Conservation (phyloP, 2,329 filamentous ascomycete genomes). For the Neofusicoccum sp. region DNA sequence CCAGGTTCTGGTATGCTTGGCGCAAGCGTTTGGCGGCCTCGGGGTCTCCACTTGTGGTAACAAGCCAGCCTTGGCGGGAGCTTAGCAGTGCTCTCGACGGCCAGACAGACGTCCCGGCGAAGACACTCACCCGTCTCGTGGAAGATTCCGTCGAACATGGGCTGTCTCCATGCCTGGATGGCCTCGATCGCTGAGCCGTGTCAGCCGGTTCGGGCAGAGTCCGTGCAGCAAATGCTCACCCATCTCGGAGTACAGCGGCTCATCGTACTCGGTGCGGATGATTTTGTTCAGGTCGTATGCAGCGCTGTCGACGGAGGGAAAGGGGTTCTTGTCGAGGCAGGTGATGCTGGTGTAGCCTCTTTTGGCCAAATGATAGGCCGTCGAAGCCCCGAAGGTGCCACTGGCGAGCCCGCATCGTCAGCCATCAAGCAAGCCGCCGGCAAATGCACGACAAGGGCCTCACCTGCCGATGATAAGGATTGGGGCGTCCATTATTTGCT, state of each 20-base stretch:
- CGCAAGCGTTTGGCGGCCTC: conserved; percentile 18
- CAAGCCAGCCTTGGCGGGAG: conserved; percentile 18
- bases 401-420: conserved; percentile 24
- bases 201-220: not conserved
- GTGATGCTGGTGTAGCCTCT: conserved; percentile 31
- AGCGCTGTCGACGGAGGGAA: conserved; percentile 17
- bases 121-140: conserved; percentile 14
- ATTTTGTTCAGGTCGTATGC: conserved; percentile 23
- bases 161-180: conserved; percentile 21
- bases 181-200: conserved; percentile 18
- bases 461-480: conserved; percentile 15
- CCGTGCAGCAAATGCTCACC: conserved; percentile 3
- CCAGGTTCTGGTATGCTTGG: conserved; percentile 20
- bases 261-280: conserved; percentile 23
- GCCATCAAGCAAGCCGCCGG: not conserved
- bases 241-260: conserved; percentile 23
- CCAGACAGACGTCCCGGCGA: not conserved
- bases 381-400: conserved; percentile 33
- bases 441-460: not conserved
- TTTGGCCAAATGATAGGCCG: conserved; percentile 30
- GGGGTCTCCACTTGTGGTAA: conserved; percentile 21
- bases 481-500: conserved; percentile 3
- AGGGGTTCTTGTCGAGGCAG: conserved; percentile 27
- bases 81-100: not conserved
- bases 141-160: conserved; percentile 19